Evolutionary conservation across 2,329 filamentous ascomycete genomes (phyloP).

Genomic region (Rutstroemia sp.): DNA sequence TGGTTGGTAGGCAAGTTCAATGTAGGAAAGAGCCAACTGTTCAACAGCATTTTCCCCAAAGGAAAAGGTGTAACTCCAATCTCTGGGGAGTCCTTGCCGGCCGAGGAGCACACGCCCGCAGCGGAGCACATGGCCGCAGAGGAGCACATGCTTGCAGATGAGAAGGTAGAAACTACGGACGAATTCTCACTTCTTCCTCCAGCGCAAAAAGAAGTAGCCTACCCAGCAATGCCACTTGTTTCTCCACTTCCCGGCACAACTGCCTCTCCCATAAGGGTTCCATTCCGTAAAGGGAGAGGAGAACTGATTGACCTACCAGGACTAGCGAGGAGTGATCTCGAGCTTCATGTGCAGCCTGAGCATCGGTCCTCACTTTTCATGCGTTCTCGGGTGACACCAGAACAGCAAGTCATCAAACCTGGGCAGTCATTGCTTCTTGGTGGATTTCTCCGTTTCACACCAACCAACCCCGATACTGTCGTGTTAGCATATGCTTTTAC

Average conservation of each 20-base stretch:
- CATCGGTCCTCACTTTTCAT: slow-evolving; percentile 67
- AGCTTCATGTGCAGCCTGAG: slow-evolving; percentile 60
- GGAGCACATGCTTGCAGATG: not conserved
- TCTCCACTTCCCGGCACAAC: slow-evolving; percentile 88
- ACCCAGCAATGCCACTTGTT: slow-evolving; percentile 77
- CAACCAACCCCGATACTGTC: slow-evolving; percentile 53
- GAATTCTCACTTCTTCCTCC: slow-evolving; percentile 62
- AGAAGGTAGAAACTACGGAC: not conserved
- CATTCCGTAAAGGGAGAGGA: slow-evolving; percentile 77
- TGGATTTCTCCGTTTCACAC: slow-evolving; percentile 82
- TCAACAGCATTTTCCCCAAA: slow-evolving; percentile 84
- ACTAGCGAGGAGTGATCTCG: slow-evolving; percentile 65
- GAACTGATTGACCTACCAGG: slow-evolving; percentile 93
- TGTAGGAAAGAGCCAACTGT: slow-evolving; percentile 90
- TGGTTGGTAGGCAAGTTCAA: slow-evolving; percentile 99
- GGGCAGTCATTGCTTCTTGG: slow-evolving; percentile 77
- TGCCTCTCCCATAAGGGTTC: slow-evolving; percentile 86
- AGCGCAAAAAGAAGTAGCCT: slow-evolving; percentile 62
- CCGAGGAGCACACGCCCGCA: not conserved
- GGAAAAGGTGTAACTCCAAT: slow-evolving; percentile 33
- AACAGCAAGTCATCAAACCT: slow-evolving; percentile 65
- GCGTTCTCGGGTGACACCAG: slow-evolving; percentile 65
- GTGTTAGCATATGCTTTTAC: slow-evolving; percentile 85
- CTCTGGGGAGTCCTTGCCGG: not conserved
- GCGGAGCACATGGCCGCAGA: too few species aligned